Base-by-base conservation (phyloP, 2,329 filamentous ascomycete species). In the Neofusicoccum cordaticola region DNA sequence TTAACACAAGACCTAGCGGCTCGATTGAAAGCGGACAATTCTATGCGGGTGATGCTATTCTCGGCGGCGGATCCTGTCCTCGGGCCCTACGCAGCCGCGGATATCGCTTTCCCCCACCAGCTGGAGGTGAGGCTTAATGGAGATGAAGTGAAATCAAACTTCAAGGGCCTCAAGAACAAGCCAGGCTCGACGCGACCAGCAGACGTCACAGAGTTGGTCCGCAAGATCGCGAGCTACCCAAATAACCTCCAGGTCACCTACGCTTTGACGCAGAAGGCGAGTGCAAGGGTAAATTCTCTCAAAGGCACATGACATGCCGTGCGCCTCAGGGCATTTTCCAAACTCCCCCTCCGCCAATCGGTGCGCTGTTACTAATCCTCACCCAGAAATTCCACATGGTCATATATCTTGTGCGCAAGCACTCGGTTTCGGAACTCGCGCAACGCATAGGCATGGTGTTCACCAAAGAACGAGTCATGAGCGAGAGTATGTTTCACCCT, bases 121-220 rank as follows among this genome's bases (percentile, higher is more conserved):
- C 90, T 95, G 37, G 95, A 99, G 75, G 84, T 99, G 65, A 94
- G 93, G 74, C 87, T 97, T 64, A 99, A 99, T 71, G 85, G 88
- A 9, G 90, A 90, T 39, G 92, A 97, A 65, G 85, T 97, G 69
- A 95, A 94, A 77, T 90, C 90, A n/a, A 99, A 98, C 75, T 84
- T 96, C 69, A 90, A 95, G 69, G 95, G 95, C 4, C 79, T 99
- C 67, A 99, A 99, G 79, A 97, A 97, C 76, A 96, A 95, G 76
- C 92, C 94, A 6, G 95, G 95, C 22, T 96, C 95, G 50, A 99
- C 95, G 45, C 88, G 92, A 71, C 95, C 95, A 7, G 93, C 92
- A 52, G 95, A 99, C 78, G 90, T 99, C 67, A 99, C 95, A 7
- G 82, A 85, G 68, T 84, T 87, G 66, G 81, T 98, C 51, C 87